These are phyloP conservation scores for Coemansia sp. DNA, from an alignment of 192 early-diverging fungal species.

Conservation along the genomic window DNA sequence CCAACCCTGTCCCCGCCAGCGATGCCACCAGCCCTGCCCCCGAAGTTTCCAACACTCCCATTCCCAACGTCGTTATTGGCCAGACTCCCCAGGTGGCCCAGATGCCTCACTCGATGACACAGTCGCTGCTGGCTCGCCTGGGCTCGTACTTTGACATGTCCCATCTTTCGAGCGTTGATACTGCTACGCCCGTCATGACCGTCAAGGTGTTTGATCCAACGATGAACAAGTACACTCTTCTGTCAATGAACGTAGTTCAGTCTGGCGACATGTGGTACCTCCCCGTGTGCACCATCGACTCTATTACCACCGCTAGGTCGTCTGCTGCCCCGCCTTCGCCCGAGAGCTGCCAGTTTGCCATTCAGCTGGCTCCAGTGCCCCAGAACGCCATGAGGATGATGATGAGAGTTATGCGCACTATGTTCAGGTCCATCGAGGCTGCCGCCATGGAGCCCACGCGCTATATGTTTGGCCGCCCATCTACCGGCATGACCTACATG, in stretches of 20 bases:
- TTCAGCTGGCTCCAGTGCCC: constrained; percentile 23
- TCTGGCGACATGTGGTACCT: constrained; percentile 18
- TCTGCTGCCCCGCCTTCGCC: not conserved
- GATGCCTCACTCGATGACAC: not conserved
- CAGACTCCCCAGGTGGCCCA: not conserved
- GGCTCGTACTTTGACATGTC: constrained; percentile 21
- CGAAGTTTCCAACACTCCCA: not conserved
- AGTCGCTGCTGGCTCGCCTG: constrained; percentile 15
- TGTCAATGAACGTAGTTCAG: constrained; percentile 17
- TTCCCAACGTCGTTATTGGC: not conserved
- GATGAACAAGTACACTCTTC: constrained; percentile 19
- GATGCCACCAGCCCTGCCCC: not conserved
- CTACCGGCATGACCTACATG: not conserved
- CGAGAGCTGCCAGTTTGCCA: constrained; percentile 14
- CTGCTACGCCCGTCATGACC: constrained; percentile 11
- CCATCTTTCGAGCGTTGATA: constrained; percentile 4
- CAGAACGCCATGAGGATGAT: not conserved
- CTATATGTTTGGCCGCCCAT: not conserved
- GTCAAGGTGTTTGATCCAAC: constrained; percentile 23
- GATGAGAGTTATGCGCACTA: not conserved
- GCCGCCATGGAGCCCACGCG: not conserved
- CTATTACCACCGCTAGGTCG: constrained; percentile 6
- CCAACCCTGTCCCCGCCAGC: not conserved
- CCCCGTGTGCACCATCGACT: constrained; percentile 28
- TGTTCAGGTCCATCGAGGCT: not conserved